These are phyloP conservation scores for Penicillium egyptiacum DNA, from an alignment of 495 filamentous ascomycete genomes.

Conservation along the genomic window DNA sequence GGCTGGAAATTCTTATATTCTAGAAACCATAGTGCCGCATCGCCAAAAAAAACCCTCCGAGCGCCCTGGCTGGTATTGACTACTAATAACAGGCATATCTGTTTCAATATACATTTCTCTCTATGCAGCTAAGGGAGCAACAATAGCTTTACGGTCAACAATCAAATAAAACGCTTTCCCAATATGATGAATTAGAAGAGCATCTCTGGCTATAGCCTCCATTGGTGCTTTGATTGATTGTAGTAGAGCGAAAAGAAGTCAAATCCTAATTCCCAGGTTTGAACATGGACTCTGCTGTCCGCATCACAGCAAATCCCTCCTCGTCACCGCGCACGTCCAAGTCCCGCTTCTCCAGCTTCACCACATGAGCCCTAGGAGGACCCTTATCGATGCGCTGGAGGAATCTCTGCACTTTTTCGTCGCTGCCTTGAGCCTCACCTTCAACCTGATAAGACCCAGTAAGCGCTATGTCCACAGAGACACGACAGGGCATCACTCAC, in stretches of 20 bases:
- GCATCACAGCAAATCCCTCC: conserved; percentile 56
- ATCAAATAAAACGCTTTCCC: neutral
- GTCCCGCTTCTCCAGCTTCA: conserved; percentile 67
- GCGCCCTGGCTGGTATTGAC: neutral
- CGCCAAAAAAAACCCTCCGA: no score
- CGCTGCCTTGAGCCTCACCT: conserved; percentile 81
- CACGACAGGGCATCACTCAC: conserved; percentile 38
- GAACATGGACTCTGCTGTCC: conserved; percentile 36
- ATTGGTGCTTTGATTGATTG: neutral
- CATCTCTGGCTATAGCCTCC: neutral
- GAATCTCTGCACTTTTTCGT: conserved; percentile 62
- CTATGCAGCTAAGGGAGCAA: neutral
- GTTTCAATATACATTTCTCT: neutral
- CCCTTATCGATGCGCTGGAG: conserved; percentile 76
- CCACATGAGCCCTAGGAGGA: conserved; percentile 65
- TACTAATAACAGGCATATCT: neutral
- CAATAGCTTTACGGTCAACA: neutral
- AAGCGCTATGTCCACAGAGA: conserved; percentile 1
- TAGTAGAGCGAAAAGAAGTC: neutral
- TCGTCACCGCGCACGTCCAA: conserved; percentile 64
- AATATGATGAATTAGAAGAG: neutral
- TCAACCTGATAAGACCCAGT: conserved; percentile 59
- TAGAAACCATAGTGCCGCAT: no score
- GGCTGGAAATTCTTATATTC: no score
- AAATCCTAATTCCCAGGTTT: conserved; percentile 9